Conservation (phyloP, 805 yeast genomes). For the Kregervanrija pseudodelftensis region DNA sequence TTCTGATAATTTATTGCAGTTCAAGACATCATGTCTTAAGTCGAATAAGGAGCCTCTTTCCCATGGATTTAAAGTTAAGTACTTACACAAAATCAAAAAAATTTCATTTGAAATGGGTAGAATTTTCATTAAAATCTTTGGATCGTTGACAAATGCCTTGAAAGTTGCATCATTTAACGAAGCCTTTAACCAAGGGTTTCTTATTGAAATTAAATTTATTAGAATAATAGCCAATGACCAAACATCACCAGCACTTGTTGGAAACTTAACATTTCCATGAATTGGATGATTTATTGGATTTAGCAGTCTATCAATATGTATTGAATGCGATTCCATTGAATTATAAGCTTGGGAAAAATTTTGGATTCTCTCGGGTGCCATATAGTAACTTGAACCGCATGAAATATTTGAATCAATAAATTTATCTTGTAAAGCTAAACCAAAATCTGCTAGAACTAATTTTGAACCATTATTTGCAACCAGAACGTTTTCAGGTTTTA, state of each 20-base stretch:
- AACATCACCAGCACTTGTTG: constrained; percentile 73
- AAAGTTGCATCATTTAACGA: constrained; percentile 60
- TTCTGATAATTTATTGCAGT: constrained; percentile 23
- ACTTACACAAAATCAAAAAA: constrained; percentile 39
- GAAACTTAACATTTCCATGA: constrained; percentile 34
- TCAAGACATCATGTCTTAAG: constrained; percentile 32
- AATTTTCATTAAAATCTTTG: constrained; percentile 51
- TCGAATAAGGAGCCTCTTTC: constrained; percentile 36
- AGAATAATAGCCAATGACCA: constrained; percentile 84
- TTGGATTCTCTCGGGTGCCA: constrained; percentile 78
- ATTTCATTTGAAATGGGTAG: constrained; percentile 67
- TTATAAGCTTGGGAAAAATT: constrained; percentile 33
- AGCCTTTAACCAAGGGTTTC: constrained; percentile 90
- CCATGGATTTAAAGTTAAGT: constrained; percentile 41
- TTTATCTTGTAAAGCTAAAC: constrained; percentile 63
- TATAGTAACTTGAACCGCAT: constrained; percentile 82
- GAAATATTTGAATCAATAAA: constrained; percentile 63
- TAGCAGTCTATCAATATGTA: constrained; percentile 23
- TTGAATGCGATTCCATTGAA: constrained; percentile 25
- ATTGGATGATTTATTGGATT: constrained; percentile 11
- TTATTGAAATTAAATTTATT: constrained; percentile 70
- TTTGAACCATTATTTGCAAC: constrained; percentile 50
- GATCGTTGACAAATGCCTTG: constrained; percentile 50
- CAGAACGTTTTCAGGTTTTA: constrained; percentile 91
- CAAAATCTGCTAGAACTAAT: constrained; percentile 78